Evolutionary conservation across 345 rosid genomes (phyloP).

Genomic region (Cochlearia excelsa): DNA sequence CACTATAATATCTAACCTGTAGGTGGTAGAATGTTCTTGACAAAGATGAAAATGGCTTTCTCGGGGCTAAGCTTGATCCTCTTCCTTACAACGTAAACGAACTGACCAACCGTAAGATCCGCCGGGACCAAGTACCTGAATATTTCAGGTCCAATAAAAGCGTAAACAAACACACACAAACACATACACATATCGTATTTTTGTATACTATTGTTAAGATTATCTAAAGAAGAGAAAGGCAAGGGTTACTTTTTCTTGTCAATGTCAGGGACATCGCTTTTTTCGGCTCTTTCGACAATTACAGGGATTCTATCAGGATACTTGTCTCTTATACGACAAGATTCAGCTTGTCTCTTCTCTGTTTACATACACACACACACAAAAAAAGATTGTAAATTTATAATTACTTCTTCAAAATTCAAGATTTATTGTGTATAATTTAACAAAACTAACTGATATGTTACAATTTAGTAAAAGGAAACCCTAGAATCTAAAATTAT

Average conservation of each 20-base stretch:
- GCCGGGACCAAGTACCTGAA: constrained; percentile 57
- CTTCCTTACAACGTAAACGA: constrained; percentile 60
- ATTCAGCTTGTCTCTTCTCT: constrained; percentile 97
- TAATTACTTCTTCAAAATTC: too few species aligned
- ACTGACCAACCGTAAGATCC: constrained; percentile 62
- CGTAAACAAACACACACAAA: too few species aligned
- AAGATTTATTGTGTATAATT: too few species aligned
- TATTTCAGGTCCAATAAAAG: background rate
- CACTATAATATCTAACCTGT: constrained; percentile 36
- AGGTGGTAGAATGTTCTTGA: constrained; percentile 53
- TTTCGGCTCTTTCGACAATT: constrained; percentile 91
- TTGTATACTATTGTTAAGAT: too few species aligned
- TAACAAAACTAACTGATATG: too few species aligned
- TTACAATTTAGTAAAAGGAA: too few species aligned
- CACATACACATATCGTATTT: too few species aligned
- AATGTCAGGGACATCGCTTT: constrained; percentile 92
- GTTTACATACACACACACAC: constrained; percentile 15
- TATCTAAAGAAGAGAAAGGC: background rate
- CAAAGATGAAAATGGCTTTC: constrained; percentile 59
- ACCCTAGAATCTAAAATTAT: too few species aligned
- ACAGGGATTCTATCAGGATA: constrained; percentile 95
- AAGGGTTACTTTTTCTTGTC: constrained; percentile 82
- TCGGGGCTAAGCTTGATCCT: constrained; percentile 59
- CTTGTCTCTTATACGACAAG: constrained; percentile 41
- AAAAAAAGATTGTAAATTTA: too few species aligned